phyloP scores from a whole-genome alignment of 2,329 filamentous ascomycete species.

The Calonectria pteridis region DNA sequence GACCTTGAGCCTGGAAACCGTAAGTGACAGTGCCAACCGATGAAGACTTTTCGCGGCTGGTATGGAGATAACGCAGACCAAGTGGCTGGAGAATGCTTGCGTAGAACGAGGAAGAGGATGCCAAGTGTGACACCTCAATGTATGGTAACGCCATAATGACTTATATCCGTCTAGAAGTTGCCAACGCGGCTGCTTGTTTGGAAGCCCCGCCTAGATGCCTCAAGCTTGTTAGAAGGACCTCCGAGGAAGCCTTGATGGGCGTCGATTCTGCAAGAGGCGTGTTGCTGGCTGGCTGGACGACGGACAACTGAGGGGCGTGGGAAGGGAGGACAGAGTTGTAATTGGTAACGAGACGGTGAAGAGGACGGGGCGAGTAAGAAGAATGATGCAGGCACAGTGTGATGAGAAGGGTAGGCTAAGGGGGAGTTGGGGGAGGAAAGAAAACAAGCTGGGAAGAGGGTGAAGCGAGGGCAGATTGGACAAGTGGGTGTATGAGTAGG shows the following conservation, averaged over 20 bases:
- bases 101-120: slow-evolving; percentile 87
- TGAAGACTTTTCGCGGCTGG: slow-evolving; percentile 42
- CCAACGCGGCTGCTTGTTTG: slow-evolving; percentile 37
- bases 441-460: slow-evolving; percentile 23
- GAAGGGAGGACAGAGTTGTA: slow-evolving; percentile 38
- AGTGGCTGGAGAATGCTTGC: slow-evolving; percentile 82
- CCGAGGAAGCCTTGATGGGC: slow-evolving; percentile 31
- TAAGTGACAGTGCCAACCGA: slow-evolving; percentile 55
- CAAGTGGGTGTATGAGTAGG: slow-evolving; percentile 11
- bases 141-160: slow-evolving; percentile 59
- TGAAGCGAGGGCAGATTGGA: slow-evolving; percentile 14
- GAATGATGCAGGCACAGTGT: slow-evolving; percentile 16
- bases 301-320: slow-evolving; percentile 30
- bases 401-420: background rate
- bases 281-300: slow-evolving; percentile 35
- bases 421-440: background rate
- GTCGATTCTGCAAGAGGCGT: slow-evolving; percentile 3
- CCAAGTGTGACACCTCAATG: slow-evolving; percentile 79
- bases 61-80: slow-evolving; percentile 72
- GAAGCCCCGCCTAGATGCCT: slow-evolving; percentile 41
- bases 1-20: slow-evolving; percentile 49
- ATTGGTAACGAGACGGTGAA: slow-evolving; percentile 26
- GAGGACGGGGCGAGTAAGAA: slow-evolving; percentile 23
- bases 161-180: slow-evolving; percentile 33
- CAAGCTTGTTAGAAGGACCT: slow-evolving; percentile 30